Conservation (phyloP, 495 filamentous ascomycete genomes). For the Elasticomyces elasticus region DNA sequence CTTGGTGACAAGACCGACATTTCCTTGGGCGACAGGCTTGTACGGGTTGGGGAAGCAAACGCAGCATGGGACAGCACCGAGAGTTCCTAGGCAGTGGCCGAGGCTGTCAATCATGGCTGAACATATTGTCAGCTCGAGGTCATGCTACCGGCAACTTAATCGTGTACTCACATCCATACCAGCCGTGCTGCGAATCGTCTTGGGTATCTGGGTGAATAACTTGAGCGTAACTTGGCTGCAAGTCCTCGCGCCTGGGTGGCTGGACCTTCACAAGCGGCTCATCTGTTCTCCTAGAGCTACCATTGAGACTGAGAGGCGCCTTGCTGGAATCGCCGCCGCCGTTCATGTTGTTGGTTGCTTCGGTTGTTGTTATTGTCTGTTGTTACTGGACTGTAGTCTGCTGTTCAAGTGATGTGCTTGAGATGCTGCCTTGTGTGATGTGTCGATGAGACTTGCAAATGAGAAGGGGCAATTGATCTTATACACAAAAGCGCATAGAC, state of each 20-base stretch:
- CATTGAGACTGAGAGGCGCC: constrained; percentile 8
- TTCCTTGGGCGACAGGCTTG: constrained; percentile 47
- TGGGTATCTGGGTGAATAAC: constrained; percentile 54
- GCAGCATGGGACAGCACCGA: constrained; percentile 88
- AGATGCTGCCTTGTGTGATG: background rate
- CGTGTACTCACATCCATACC: constrained; percentile 54
- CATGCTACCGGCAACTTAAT: no score
- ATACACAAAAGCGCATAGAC: no score
- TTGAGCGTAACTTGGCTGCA: constrained; percentile 82
- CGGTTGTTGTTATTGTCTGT: background rate
- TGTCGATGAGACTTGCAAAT: background rate
- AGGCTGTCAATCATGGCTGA: constrained; percentile 63
- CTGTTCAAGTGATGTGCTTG: background rate
- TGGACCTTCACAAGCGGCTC: constrained; percentile 60
- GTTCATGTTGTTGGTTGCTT: constrained; percentile 5
- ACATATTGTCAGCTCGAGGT: no score
- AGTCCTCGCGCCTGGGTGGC: constrained; percentile 68
- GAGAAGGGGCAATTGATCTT: background rate
- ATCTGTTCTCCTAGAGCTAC: background rate
- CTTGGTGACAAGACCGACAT: constrained; percentile 77
- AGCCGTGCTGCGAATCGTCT: constrained; percentile 66
- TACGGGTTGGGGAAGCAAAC: constrained; percentile 91
- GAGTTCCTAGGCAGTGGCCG: constrained; percentile 64
- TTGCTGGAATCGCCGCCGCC: constrained; percentile 14
- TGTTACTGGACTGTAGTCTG: background rate